Evolutionary conservation across 495 filamentous ascomycete genomes (phyloP), one percentile per base, ranked within the genome.

Genomic region (Aspergillus taichungensis): DNA sequence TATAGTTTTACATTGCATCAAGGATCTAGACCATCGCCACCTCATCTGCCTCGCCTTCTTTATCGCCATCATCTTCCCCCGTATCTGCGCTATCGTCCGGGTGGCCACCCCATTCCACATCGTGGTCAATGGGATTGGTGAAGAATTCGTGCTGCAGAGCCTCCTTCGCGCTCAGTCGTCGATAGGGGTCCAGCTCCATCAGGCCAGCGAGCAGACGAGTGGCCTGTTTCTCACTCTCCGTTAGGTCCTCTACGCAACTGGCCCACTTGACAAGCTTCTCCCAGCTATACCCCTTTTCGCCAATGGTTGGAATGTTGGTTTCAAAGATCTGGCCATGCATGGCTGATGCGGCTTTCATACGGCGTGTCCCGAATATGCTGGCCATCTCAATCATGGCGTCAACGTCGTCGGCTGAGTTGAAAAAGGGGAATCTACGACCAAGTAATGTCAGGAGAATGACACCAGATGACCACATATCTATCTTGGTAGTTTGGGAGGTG

Each of bases 341-440:
- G 27, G 80, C 72, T 0, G 87, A 88, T n/a, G 81, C 83, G 10
- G 74, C 57, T 50, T 82, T 84, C 92, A 98, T 96, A 36, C 79
- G 75, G 51, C 73, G 75, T 11, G 72, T 75, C n/a, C 92, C 92
- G 61, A 96, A 95, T 37, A 97, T 94, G 42, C 88, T 92, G 12
- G 90, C 84, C 51, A 98, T 92, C 61, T 98, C 92, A 45, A 98
- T 88, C 76, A 95, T 84, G 27, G 94, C 92, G 55, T 98, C 92
- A 40, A 98, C 79, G 51, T 98, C 92, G 59, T 98, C 92, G 9
- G 88, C 83, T 32, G 85, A 91, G 67, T 98, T 95, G 74, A 98
- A 98, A 69, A 98, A 98, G 34, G 92, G 92, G 53, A 98, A 98
- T 6, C 92, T 84, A 41, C 80, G 81, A 10, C 86, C 85, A 7